A percentile compares a stretch with the other conserved stretches of the same genome.
phyloP scores from a whole-genome alignment of 1,139 yeast genomes.

The Yamadazyma kanchanaburiensis region DNA sequence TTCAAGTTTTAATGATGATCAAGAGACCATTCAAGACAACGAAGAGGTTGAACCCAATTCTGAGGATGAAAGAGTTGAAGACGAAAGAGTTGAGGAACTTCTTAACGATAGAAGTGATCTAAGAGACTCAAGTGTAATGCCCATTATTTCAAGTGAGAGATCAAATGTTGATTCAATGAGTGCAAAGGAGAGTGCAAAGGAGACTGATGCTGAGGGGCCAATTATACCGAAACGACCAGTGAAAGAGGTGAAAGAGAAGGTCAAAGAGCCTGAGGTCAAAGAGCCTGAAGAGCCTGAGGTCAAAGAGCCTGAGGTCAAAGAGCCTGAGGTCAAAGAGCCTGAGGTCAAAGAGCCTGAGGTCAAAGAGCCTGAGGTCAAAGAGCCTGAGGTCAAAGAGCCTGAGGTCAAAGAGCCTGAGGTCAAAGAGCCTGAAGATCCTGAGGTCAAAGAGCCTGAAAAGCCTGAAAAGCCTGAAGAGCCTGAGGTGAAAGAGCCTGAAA shows the following conservation, averaged over 20 bases:
- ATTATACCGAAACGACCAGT: constrained; percentile 8
- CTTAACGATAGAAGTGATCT: too few relatives aligned
- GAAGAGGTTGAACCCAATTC: constrained; percentile 10
- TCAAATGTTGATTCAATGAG: constrained; percentile 4
- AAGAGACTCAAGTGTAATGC: too few relatives aligned
- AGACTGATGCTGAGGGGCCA: constrained; percentile 10
- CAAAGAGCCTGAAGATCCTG: background rate
- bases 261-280: constrained; percentile 1
- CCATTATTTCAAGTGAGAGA: constrained; percentile 13
- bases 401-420: background rate
- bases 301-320: background rate
- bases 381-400: background rate
- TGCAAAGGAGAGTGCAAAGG: constrained; percentile 9
- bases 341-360: background rate
- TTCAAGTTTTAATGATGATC: constrained; percentile 32
- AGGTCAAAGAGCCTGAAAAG: background rate
- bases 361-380: background rate
- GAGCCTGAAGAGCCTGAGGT: background rate
- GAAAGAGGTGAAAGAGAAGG: background rate
- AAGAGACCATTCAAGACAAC: constrained; percentile 32
- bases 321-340: background rate
- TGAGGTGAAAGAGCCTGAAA: background rate
- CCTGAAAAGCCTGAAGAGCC: background rate
- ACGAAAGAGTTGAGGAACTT: background rate
- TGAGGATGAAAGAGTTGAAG: constrained; percentile 6